These are phyloP conservation scores for Vigna angularis DNA, from an alignment of 306 rosid genomes.

Conservation along the genomic window DNA sequence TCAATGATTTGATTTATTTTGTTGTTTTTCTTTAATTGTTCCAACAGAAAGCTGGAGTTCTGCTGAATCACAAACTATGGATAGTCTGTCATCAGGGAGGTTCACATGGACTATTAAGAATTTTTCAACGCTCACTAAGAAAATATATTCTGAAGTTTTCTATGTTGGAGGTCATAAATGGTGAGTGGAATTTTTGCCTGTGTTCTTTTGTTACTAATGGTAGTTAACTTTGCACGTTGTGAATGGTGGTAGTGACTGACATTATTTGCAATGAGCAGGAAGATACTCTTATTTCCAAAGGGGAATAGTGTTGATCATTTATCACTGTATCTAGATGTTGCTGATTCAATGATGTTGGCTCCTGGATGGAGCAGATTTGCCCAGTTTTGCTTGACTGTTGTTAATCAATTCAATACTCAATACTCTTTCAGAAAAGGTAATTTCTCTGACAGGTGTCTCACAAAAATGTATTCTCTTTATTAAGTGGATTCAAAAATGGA, in stretches of 20 bases:
- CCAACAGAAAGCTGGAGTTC: background rate
- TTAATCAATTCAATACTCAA: background rate
- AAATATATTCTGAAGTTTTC: conserved; percentile 11
- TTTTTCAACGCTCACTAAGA: background rate
- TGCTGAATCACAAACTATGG: background rate
- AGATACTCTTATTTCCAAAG: conserved; percentile 16
- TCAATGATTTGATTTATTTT: background rate
- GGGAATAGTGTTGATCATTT: conserved; percentile 26
- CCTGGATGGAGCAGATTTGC: conserved; percentile 22
- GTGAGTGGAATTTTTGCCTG: background rate
- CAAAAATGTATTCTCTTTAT: background rate
- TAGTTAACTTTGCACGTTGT: background rate
- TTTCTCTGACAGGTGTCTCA: background rate
- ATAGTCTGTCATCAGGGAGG: background rate
- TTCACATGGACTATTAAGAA: conserved; percentile 13
- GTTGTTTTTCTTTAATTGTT: background rate
- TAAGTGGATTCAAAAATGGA: background rate
- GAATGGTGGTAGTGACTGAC: background rate
- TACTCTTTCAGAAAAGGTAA: conserved; percentile 12
- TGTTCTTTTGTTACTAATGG: background rate
- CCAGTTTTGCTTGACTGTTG: conserved; percentile 19
- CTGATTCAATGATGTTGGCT: conserved; percentile 1
- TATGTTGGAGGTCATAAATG: background rate
- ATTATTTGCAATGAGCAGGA: conserved; percentile 1
- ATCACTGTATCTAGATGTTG: conserved; percentile 12